Percentiles rank a stretch among this genome's conserved stretches.
Evolutionary conservation across 768 basidiomycete species (phyloP).

Genomic region (Mycena olivaceomarginata): DNA sequence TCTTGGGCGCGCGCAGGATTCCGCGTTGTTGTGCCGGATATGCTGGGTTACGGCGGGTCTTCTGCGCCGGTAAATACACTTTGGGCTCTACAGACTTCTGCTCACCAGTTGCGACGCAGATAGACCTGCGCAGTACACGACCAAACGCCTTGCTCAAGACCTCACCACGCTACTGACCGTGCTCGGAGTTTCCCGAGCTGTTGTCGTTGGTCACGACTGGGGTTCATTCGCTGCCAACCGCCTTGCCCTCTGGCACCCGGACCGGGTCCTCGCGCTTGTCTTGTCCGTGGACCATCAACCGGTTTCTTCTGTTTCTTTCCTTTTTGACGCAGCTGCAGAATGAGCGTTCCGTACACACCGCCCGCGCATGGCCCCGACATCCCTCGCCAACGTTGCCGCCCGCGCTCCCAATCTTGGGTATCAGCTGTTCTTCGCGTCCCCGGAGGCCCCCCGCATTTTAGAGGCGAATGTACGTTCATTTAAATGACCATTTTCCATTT

Average conservation of each 20-base stretch:
- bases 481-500: not conserved
- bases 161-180: conserved; percentile 79
- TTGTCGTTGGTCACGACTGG: conserved; percentile 90
- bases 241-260: conserved; percentile 85
- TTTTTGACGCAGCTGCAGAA: conserved; percentile 57
- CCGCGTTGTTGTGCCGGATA: conserved; percentile 78
- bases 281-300: conserved; percentile 64
- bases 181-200: conserved; percentile 71
- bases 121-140: conserved; percentile 74
- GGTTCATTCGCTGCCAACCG: conserved; percentile 78
- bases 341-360: conserved; percentile 82
- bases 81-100: not conserved
- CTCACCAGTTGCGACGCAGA: conserved; percentile 50
- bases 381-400: conserved; percentile 71
- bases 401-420: conserved; percentile 78
- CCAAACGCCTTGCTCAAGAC: conserved; percentile 76
- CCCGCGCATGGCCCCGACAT: conserved; percentile 68
- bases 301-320: not conserved
- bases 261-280: conserved; percentile 74
- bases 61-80: not conserved
- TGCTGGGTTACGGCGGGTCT: conserved; percentile 53
- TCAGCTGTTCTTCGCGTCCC: conserved; percentile 79
- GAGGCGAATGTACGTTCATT: conserved; percentile 70
- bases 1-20: conserved; percentile 80
- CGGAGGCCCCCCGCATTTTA: conserved; percentile 71